Percentiles rank a stretch among this genome's conserved stretches.
Evolutionary conservation across 2,329 filamentous ascomycete species (phyloP).

Genomic region (Cadophora sp.): DNA sequence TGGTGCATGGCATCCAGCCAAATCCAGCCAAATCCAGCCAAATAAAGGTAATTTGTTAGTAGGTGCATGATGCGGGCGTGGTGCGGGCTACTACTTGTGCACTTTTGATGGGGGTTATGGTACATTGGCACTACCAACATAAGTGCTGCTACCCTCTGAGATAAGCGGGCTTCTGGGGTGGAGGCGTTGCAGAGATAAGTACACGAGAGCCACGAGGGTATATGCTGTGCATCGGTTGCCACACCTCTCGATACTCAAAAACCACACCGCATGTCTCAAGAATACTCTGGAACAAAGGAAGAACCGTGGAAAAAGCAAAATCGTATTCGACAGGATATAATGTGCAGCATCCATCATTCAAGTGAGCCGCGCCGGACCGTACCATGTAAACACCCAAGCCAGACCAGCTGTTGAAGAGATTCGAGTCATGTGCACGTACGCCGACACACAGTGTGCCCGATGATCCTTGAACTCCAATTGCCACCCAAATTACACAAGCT

Average conservation of each 20-base stretch:
- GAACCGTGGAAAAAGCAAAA: background rate
- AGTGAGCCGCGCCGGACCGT: background rate
- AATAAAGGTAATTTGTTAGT: too few relatives aligned
- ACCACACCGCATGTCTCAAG: background rate
- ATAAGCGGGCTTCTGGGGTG: too few relatives aligned
- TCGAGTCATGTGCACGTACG: background rate
- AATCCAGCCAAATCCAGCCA: too few relatives aligned
- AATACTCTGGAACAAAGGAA: background rate
- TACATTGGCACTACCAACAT: too few relatives aligned
- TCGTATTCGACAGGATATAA: background rate
- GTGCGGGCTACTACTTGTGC: too few relatives aligned
- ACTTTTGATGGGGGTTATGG: too few relatives aligned
- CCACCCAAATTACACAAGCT: slow-evolving; percentile 5
- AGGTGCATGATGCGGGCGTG: too few relatives aligned
- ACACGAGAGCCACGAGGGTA: background rate
- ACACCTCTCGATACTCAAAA: background rate
- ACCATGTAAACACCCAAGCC: background rate
- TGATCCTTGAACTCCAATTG: slow-evolving; percentile 16
- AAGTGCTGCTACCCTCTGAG: too few relatives aligned
- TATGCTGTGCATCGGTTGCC: background rate
- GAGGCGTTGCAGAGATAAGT: too few relatives aligned
- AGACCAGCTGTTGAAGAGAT: background rate
- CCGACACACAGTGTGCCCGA: background rate
- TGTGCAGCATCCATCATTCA: background rate
- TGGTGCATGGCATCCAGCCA: too few relatives aligned